Percentiles rank a stretch among this genome's conserved stretches.
These are phyloP conservation scores for Priceomyces carsonii DNA, from an alignment of 805 yeast genomes.

Conservation along the genomic window DNA sequence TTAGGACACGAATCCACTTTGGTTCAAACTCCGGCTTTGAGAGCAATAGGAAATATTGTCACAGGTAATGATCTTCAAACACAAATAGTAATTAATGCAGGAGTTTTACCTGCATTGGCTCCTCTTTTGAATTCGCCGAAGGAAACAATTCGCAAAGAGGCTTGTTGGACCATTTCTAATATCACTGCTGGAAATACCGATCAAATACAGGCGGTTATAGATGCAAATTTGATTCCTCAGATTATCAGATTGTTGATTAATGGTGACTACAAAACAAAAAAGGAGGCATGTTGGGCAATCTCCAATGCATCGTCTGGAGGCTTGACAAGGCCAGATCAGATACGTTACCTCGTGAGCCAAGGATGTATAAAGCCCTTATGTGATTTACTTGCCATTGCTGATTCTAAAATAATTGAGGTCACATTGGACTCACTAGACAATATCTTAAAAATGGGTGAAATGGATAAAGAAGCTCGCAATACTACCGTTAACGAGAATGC, in stretches of 20 bases:
- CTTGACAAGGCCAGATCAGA: constrained; percentile 85
- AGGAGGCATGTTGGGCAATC: constrained; percentile 99
- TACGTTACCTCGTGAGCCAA: constrained; percentile 87
- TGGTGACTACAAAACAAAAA: constrained; percentile 94
- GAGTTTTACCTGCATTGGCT: constrained; percentile 83
- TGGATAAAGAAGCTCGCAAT: constrained; percentile 78
- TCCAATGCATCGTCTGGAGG: constrained; percentile 98
- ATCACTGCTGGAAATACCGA: constrained; percentile 96
- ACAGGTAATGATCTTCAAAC: constrained; percentile 97
- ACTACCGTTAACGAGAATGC: constrained; percentile 81
- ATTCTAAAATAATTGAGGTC: constrained; percentile 88
- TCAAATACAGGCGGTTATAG: constrained; percentile 96
- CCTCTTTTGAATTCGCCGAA: constrained; percentile 79
- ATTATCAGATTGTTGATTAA: constrained; percentile 72
- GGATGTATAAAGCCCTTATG: constrained; percentile 98
- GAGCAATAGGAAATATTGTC: constrained; percentile 97
- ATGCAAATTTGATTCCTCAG: constrained; percentile 90
- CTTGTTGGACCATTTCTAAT: constrained; percentile 98
- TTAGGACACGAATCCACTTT: constrained; percentile 78
- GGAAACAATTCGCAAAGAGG: constrained; percentile 93
- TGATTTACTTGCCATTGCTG: constrained; percentile 85
- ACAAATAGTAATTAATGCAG: constrained; percentile 89
- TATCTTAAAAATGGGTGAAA: constrained; percentile 90
- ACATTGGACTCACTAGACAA: constrained; percentile 94
- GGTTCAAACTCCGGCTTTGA: constrained; percentile 95